phyloP scores from a whole-genome alignment of 495 filamentous ascomycete species.

The Venustampulla echinocandica region DNA sequence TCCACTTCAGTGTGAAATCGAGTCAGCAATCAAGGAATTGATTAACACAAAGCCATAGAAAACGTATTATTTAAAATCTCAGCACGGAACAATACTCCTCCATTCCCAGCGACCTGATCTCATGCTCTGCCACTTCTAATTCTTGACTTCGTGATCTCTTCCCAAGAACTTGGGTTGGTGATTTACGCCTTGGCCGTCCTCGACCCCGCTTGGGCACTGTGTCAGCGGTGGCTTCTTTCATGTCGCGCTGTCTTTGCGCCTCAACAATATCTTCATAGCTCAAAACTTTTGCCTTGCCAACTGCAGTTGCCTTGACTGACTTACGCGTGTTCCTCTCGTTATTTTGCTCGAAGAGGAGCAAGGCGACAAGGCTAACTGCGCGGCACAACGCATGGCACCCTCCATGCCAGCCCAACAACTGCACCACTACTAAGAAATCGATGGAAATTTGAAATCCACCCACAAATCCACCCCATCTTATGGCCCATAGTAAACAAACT shows the following conservation, averaged over 20 bases:
- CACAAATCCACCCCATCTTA: too few relatives aligned
- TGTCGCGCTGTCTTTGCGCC: slow-evolving; percentile 9
- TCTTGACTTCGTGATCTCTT: slow-evolving; percentile 12
- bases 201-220: not conserved
- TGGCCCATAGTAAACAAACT: too few relatives aligned
- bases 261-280: slow-evolving; percentile 13
- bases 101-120: slow-evolving; percentile 11
- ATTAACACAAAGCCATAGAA: too few relatives aligned
- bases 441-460: too few relatives aligned
- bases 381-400: too few relatives aligned
- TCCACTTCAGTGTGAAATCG: too few relatives aligned
- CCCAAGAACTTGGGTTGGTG: slow-evolving; percentile 7
- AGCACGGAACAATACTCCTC: slow-evolving; percentile 12
- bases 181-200: slow-evolving; percentile 5
- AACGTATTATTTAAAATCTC: slow-evolving; percentile 9
- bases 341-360: slow-evolving; percentile 12
- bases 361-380: too few relatives aligned
- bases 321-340: slow-evolving; percentile 8
- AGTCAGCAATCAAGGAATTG: too few relatives aligned
- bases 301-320: slow-evolving; percentile 8
- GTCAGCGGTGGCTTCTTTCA: slow-evolving; percentile 8
- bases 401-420: too few relatives aligned
- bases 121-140: slow-evolving; percentile 10
- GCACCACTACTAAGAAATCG: too few relatives aligned
- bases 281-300: slow-evolving; percentile 7